A percentile compares a stretch with the other conserved stretches of the same genome.
These are phyloP conservation scores for Lipomyces yamadae DNA, from an alignment of 805 yeast genomes.

Conservation along the genomic window DNA sequence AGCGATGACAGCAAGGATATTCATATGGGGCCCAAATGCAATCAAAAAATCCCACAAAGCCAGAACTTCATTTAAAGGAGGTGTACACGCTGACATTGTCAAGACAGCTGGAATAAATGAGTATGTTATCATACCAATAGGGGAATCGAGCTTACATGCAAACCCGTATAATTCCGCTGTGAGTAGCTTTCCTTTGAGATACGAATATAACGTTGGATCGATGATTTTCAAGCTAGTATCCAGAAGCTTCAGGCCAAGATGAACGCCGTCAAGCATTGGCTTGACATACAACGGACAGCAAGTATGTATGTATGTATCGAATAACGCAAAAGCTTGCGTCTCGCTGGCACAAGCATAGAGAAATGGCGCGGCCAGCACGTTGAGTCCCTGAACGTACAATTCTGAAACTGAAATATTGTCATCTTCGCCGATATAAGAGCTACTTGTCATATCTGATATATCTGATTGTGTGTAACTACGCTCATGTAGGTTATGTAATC, in stretches of 20 bases:
- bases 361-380: constrained; percentile 82
- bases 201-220: constrained; percentile 70
- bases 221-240: constrained; percentile 72
- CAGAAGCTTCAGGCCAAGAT: constrained; percentile 72
- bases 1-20: constrained; percentile 80
- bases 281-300: constrained; percentile 79
- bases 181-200: constrained; percentile 64
- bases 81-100: constrained; percentile 87
- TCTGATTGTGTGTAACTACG: not conserved
- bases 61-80: constrained; percentile 75
- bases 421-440: constrained; percentile 37
- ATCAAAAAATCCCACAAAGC: constrained; percentile 88
- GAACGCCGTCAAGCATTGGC: constrained; percentile 79
- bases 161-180: constrained; percentile 88
- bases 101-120: constrained; percentile 56
- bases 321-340: constrained; percentile 80
- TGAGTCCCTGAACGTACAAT: constrained; percentile 89
- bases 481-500: not conserved
- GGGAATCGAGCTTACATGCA: constrained; percentile 42
- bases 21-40: constrained; percentile 90
- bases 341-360: constrained; percentile 76
- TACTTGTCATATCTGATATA: constrained; percentile 23
- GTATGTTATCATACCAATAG: not conserved
- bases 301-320: constrained; percentile 62
- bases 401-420: constrained; percentile 27